These are phyloP conservation scores for Bacidia rubella DNA, from an alignment of 495 filamentous ascomycete genomes.

Conservation along the genomic window DNA sequence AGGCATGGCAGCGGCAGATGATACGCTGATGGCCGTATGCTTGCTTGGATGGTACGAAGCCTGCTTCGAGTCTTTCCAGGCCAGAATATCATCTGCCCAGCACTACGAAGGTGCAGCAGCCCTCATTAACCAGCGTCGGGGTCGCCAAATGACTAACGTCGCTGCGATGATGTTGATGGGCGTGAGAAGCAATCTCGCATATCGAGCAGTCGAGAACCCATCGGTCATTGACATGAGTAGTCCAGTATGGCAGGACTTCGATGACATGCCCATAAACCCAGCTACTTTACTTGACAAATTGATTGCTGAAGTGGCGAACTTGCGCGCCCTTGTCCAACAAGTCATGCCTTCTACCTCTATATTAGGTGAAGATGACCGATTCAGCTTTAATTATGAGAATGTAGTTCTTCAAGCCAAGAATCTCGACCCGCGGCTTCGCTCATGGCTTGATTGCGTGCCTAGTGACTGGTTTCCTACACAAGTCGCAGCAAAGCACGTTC, in stretches of 20 bases:
- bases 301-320: conserved; percentile 10
- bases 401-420: background rate
- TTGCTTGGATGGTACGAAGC: conserved; percentile 16
- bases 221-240: conserved; percentile 3
- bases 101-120: conserved; percentile 15
- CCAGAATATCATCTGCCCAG: conserved; percentile 5
- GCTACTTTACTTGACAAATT: conserved; percentile 9
- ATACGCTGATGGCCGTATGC: conserved; percentile 46
- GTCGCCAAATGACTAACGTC: conserved; percentile 6
- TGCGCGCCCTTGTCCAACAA: conserved; percentile 5
- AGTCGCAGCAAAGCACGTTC: background rate
- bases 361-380: background rate
- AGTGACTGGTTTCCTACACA: conserved; percentile 6
- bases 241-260: conserved; percentile 9
- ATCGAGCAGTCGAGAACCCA: conserved; percentile 5
- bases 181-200: conserved; percentile 12
- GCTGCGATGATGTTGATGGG: conserved; percentile 9
- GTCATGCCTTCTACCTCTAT: background rate
- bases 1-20: conserved; percentile 34
- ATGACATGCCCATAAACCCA: conserved; percentile 7
- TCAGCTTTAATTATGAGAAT: background rate
- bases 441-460: conserved; percentile 5
- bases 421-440: background rate
- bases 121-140: conserved; percentile 11
- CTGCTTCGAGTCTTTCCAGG: background rate